phyloP scores from a whole-genome alignment of 371 early-diverging fungal genomes.

The Phascolomyces articulosus region DNA sequence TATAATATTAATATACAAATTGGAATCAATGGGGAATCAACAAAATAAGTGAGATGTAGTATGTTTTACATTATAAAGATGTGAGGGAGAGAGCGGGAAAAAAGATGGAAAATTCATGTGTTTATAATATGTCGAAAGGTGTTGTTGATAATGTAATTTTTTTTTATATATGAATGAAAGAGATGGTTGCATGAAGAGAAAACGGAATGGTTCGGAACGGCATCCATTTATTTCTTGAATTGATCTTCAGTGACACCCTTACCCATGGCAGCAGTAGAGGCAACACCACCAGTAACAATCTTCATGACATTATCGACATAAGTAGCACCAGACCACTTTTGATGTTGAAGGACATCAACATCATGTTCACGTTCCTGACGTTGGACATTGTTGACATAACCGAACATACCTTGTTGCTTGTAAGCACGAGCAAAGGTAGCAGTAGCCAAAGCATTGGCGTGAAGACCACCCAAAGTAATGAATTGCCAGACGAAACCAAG shows the following conservation, averaged over 20 bases:
- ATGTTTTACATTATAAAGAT: too few relatives aligned
- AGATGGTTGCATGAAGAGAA: neutral
- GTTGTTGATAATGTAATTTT: too few relatives aligned
- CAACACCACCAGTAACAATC: conserved; percentile 92
- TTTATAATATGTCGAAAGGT: too few relatives aligned
- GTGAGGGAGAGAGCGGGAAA: too few relatives aligned
- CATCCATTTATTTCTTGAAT: conserved; percentile 46
- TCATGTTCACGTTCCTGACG: conserved; percentile 89
- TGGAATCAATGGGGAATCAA: too few relatives aligned
- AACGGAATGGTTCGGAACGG: neutral
- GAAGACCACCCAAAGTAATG: conserved; percentile 97
- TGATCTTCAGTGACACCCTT: conserved; percentile 87
- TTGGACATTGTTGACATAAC: conserved; percentile 94
- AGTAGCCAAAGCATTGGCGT: conserved; percentile 83
- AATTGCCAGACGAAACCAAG: conserved; percentile 99
- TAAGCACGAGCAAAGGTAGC: conserved; percentile 93
- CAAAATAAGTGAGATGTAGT: too few relatives aligned
- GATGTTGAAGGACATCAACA: conserved; percentile 95
- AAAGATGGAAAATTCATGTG: too few relatives aligned
- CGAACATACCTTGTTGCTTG: conserved; percentile 91
- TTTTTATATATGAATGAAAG: too few relatives aligned
- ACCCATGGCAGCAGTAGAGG: conserved; percentile 98
- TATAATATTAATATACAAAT: too few relatives aligned
- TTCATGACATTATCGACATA: conserved; percentile 94
- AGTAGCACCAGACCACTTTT: conserved; percentile 98